A percentile compares a stretch with the other conserved stretches of the same genome.
Evolutionary conservation across 176 grass and related monocot genomes (phyloP).

Genomic region (Aechmea fasciata): DNA sequence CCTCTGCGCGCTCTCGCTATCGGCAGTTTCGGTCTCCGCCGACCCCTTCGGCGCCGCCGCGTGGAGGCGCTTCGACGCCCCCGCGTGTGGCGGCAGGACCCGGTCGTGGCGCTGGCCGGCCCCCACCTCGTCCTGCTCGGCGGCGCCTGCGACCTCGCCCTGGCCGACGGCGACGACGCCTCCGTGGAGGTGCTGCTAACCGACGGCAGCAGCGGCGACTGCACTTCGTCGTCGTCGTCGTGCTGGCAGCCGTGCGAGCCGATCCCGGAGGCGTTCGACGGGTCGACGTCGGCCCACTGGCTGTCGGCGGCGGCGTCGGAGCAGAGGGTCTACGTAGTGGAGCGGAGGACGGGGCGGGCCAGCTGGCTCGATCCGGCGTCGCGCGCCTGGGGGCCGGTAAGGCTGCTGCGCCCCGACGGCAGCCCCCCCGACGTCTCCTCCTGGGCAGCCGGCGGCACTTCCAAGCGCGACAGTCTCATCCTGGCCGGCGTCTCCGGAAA

Average conservation of each 20-base stretch:
- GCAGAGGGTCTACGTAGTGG: conserved; percentile 24
- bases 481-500: background rate
- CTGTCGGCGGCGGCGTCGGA: conserved; percentile 1
- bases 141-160: conserved; percentile 19
- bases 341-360: conserved; percentile 12
- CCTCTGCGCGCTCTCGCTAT: conserved; percentile 25
- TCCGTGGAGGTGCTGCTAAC: conserved; percentile 21
- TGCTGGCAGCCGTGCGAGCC: conserved; percentile 12
- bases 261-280: conserved; percentile 25
- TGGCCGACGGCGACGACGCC: background rate
- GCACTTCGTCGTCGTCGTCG: no score
- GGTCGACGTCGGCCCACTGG: conserved; percentile 14
- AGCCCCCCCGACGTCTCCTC: background rate
- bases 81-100: conserved; percentile 29
- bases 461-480: conserved; percentile 3
- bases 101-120: conserved; percentile 22
- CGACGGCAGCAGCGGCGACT: background rate
- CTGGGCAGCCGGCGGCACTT: background rate
- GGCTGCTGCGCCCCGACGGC: conserved; percentile 1
- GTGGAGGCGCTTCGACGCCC: conserved; percentile 19
- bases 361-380: conserved; percentile 33
- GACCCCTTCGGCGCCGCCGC: conserved; percentile 20
- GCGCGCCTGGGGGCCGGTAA: conserved; percentile 18
- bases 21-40: conserved; percentile 7
- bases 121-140: conserved; percentile 14